Conservation (phyloP, 2,329 filamentous ascomycete species). For the Fusarium chlamydosporum region DNA sequence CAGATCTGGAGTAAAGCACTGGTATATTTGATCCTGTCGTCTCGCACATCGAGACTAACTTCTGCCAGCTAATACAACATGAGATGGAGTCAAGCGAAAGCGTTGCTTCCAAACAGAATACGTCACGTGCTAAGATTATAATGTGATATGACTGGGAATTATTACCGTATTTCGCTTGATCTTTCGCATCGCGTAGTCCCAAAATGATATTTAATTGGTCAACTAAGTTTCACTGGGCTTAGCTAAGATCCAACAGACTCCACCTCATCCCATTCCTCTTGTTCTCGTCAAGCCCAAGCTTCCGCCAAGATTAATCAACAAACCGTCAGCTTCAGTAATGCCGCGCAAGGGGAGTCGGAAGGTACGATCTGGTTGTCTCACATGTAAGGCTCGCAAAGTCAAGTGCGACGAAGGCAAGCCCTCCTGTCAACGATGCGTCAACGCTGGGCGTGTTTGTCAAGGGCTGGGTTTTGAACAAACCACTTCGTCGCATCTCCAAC, state of each 20-base stretch:
- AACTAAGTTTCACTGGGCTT: background rate
- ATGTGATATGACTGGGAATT: too few species aligned
- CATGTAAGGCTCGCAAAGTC: slow-evolving; percentile 23
- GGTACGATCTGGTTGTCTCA: slow-evolving; percentile 23
- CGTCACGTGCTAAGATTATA: too few species aligned
- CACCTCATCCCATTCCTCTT: background rate
- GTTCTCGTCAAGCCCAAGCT: background rate
- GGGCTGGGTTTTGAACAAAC: slow-evolving; percentile 3
- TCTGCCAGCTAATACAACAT: too few species aligned
- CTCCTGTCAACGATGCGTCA: slow-evolving; percentile 18
- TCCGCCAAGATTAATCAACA: background rate
- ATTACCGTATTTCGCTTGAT: too few species aligned
- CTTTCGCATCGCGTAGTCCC: too few species aligned
- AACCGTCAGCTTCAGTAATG: slow-evolving; percentile 1
- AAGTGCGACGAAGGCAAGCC: slow-evolving; percentile 28
- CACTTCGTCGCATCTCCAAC: background rate
- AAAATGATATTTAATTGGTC: background rate
- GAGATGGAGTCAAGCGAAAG: too few species aligned
- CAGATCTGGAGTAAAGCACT: too few species aligned
- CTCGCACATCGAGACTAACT: too few species aligned
- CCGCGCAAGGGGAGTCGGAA: slow-evolving; percentile 25
- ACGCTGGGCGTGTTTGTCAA: slow-evolving; percentile 5
- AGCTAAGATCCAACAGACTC: background rate
- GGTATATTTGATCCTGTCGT: too few species aligned
- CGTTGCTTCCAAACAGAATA: too few species aligned